These are phyloP conservation scores for Neurospora sp. DNA, from an alignment of 495 filamentous ascomycete species.

Conservation along the genomic window DNA sequence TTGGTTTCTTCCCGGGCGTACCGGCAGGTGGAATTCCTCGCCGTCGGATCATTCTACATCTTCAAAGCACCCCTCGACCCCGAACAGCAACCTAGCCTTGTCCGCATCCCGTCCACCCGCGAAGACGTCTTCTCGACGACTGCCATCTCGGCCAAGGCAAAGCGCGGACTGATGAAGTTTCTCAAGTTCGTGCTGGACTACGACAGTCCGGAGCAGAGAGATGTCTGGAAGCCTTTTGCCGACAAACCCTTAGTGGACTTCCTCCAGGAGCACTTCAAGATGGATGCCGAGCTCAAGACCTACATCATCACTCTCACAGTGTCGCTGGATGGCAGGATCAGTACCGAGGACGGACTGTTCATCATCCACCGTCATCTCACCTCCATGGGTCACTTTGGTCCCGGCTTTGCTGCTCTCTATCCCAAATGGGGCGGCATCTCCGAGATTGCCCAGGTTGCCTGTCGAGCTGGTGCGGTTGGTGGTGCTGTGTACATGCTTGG, in stretches of 20 bases:
- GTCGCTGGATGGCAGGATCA: conserved; percentile 49
- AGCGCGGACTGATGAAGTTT: conserved; percentile 79
- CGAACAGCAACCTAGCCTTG: conserved; percentile 28
- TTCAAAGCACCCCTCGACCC: conserved; percentile 31
- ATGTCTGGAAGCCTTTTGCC: conserved; percentile 23
- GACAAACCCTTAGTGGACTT: conserved; percentile 51
- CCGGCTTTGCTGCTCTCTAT: conserved; percentile 75
- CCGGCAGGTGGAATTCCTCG: conserved; percentile 82
- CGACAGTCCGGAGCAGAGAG: conserved; percentile 41
- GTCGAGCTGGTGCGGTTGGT: conserved; percentile 84
- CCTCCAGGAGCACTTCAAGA: conserved; percentile 58
- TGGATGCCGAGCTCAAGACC: conserved; percentile 57
- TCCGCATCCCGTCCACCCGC: conserved; percentile 67
- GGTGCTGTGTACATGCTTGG: conserved; percentile 84
- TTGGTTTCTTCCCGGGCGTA: conserved; percentile 84
- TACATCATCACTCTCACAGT: conserved; percentile 74
- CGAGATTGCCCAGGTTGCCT: conserved; percentile 89
- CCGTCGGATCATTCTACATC: conserved; percentile 91
- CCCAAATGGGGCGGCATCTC: conserved; percentile 88
- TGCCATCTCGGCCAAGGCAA: conserved; percentile 60
- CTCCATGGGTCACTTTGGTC: conserved; percentile 78
- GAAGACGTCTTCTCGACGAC: conserved; percentile 79
- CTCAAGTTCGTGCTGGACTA: conserved; percentile 65
- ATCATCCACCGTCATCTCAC: conserved; percentile 71
- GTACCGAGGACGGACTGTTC: conserved; percentile 50